Evolutionary conservation across 805 yeast species (phyloP).

Genomic region (Monosporozyma aquatica): DNA sequence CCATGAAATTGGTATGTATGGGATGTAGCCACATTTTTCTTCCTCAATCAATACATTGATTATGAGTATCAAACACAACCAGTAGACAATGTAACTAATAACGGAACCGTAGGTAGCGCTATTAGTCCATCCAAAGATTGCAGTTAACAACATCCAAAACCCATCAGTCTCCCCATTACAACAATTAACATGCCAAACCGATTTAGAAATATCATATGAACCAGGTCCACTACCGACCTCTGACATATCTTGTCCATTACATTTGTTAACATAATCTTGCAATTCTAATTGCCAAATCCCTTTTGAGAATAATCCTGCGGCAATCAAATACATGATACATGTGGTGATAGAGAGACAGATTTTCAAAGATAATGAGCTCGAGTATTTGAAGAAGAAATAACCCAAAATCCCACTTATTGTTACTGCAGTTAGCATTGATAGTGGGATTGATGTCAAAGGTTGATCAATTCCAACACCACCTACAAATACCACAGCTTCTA

Average conservation of each 20-base stretch:
- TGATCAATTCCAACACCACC: constrained; percentile 81
- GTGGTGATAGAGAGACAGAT: constrained; percentile 67
- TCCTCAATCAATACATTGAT: constrained; percentile 42
- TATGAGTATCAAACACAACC: constrained; percentile 44
- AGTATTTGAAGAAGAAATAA: constrained; percentile 59
- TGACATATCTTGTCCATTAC: constrained; percentile 75
- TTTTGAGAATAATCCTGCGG: constrained; percentile 77
- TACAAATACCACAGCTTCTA: constrained; percentile 84
- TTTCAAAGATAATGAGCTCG: constrained; percentile 67
- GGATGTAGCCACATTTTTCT: constrained; percentile 50
- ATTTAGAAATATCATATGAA: constrained; percentile 66
- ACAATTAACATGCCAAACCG: constrained; percentile 93
- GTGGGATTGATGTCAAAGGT: constrained; percentile 54
- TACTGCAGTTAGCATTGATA: constrained; percentile 53
- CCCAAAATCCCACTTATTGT: constrained; percentile 58
- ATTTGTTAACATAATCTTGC: constrained; percentile 61
- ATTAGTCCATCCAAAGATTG: constrained; percentile 89
- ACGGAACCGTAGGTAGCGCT: constrained; percentile 89
- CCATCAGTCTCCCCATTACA: constrained; percentile 92
- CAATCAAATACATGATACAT: constrained; percentile 71
- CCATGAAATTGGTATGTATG: constrained; percentile 50
- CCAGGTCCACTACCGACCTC: constrained; percentile 94
- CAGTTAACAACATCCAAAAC: constrained; percentile 84
- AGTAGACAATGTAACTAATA: constrained; percentile 57
- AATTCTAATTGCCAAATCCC: constrained; percentile 89